These are phyloP conservation scores for Phoma sp. DNA, from an alignment of 2,329 filamentous ascomycete species.

Conservation along the genomic window DNA sequence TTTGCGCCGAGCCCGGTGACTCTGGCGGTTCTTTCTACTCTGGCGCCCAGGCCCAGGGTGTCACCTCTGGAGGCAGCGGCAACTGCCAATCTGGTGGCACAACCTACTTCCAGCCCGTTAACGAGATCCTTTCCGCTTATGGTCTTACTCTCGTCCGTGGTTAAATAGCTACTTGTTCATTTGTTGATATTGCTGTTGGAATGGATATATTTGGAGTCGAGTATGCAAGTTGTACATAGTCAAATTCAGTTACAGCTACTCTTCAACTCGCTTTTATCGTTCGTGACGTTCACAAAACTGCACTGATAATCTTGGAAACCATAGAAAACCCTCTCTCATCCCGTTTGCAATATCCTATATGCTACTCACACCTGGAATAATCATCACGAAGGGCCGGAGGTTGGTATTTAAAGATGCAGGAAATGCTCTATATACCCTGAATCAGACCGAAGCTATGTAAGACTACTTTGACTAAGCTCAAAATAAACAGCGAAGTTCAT, in stretches of 20 bases:
- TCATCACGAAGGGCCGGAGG: no score
- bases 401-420: no score
- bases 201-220: background rate
- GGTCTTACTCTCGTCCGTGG: conserved; percentile 35
- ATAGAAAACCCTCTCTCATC: no score
- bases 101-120: conserved; percentile 55
- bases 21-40: conserved; percentile 53
- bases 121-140: conserved; percentile 52
- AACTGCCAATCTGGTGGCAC: conserved; percentile 49
- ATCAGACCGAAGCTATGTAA: no score
- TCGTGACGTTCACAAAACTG: no score
- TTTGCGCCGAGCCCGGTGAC: conserved; percentile 54
- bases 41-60: conserved; percentile 53
- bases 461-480: no score
- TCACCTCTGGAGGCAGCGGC: conserved; percentile 53
- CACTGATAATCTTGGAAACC: no score
- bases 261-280: no score
- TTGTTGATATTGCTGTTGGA: conserved; percentile 7
- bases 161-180: conserved; percentile 17
- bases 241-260: background rate
- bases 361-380: no score
- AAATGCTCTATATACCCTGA: no score
- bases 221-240: conserved; percentile 13
- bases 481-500: no score
- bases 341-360: no score